Percentiles rank a stretch among this genome's conserved stretches.
phyloP scores from a whole-genome alignment of 2,329 filamentous ascomycete genomes.

The Aspergillus piperis region DNA sequence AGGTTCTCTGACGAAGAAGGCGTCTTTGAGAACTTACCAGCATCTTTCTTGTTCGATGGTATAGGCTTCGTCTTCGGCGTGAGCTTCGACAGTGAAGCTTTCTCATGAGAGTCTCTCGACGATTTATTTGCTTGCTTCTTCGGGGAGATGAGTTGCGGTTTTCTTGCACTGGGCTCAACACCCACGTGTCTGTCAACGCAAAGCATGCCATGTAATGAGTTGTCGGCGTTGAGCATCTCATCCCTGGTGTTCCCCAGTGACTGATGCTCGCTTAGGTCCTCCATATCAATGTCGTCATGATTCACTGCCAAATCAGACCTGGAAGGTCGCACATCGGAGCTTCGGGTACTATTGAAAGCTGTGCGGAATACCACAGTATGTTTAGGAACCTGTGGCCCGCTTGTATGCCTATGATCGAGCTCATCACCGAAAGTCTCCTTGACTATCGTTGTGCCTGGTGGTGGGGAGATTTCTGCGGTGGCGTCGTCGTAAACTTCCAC shows the following conservation, averaged over 20 bases:
- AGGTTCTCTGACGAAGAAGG: conserved; percentile 1
- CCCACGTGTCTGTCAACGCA: background rate
- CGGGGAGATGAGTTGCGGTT: background rate
- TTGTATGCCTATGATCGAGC: conserved; percentile 33
- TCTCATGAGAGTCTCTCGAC: conserved; percentile 27
- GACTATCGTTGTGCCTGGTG: conserved; percentile 49
- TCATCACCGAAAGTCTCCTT: conserved; percentile 53
- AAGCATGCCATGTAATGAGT: background rate
- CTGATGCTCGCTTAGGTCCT: background rate
- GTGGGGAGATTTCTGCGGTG: conserved; percentile 44
- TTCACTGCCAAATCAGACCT: conserved; percentile 8
- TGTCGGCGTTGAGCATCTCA: background rate
- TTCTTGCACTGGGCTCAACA: background rate
- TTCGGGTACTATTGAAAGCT: conserved; percentile 44
- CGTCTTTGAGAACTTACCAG: conserved; percentile 20
- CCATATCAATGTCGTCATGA: background rate
- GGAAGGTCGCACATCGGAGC: conserved; percentile 36
- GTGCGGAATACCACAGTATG: conserved; percentile 51
- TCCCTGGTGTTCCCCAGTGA: background rate
- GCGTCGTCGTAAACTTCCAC: conserved; percentile 49
- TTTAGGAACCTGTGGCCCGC: conserved; percentile 39
- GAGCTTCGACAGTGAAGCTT: conserved; percentile 33
- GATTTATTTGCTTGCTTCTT: background rate
- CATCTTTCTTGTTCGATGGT: conserved; percentile 28
- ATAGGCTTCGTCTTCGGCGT: conserved; percentile 37